These are phyloP conservation scores for Chlorella vulgaris DNA, from an alignment of 139 green algal species.

Conservation along the genomic window DNA sequence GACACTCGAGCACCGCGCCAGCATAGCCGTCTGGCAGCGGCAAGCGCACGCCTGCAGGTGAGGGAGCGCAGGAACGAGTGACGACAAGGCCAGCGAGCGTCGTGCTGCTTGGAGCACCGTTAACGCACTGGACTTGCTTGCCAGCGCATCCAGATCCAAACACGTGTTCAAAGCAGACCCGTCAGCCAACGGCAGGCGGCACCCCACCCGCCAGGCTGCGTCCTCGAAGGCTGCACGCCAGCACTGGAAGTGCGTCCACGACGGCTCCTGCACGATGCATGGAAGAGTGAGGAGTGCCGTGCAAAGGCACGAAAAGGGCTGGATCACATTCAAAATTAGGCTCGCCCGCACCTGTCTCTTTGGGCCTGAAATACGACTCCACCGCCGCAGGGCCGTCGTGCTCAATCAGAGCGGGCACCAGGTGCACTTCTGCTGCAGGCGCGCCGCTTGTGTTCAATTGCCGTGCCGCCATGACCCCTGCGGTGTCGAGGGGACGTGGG, in stretches of 20 bases:
- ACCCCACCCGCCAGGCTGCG: constrained; percentile 4
- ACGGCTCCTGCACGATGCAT: constrained; percentile 7
- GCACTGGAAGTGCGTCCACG: constrained; percentile 20
- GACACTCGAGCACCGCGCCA: constrained; percentile 36
- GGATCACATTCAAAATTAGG: neutral
- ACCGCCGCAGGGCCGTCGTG: constrained; percentile 33
- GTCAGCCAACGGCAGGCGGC: neutral
- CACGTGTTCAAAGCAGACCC: neutral
- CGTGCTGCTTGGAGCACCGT: too few relatives aligned
- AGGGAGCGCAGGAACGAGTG: neutral
- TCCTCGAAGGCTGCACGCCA: constrained; percentile 26
- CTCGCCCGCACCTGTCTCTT: constrained; percentile 13
- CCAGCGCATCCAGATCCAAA: too few relatives aligned
- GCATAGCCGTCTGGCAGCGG: constrained; percentile 45
- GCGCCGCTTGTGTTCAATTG: neutral
- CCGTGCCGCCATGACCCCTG: neutral
- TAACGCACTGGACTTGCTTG: neutral
- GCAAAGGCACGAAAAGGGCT: neutral
- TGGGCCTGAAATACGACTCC: constrained; percentile 27
- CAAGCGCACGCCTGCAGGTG: constrained; percentile 15
- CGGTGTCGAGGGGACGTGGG: too few relatives aligned
- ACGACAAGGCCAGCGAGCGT: too few relatives aligned
- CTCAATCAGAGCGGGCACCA: constrained; percentile 25
- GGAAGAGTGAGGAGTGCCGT: neutral
- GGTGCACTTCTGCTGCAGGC: constrained; percentile 13